A percentile compares a stretch with the other conserved stretches of the same genome.
Evolutionary conservation across 805 yeast genomes (phyloP).

Genomic region (Pichia phayaonensis): DNA sequence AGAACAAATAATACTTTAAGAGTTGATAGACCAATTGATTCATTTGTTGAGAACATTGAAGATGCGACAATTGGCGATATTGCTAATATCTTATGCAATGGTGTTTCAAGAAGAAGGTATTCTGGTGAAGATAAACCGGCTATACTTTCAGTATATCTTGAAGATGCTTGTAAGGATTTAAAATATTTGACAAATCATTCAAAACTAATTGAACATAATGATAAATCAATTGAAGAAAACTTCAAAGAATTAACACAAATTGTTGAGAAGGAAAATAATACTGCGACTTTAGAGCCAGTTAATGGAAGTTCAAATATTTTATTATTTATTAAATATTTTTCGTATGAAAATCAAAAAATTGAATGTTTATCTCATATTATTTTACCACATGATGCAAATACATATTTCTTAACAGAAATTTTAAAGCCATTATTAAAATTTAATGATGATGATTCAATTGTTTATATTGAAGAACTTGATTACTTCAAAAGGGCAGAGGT

Average conservation of each 20-base stretch:
- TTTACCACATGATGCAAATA: slow-evolving; percentile 40
- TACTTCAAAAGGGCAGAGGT: slow-evolving; percentile 43
- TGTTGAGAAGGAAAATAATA: neutral
- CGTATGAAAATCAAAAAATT: slow-evolving; percentile 44
- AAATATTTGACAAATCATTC: slow-evolving; percentile 24
- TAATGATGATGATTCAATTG: slow-evolving; percentile 26
- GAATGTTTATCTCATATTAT: slow-evolving; percentile 57
- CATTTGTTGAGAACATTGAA: slow-evolving; percentile 20
- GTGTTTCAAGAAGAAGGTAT: slow-evolving; percentile 27
- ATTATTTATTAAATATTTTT: slow-evolving; percentile 60
- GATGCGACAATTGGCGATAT: slow-evolving; percentile 42
- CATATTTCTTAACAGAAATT: slow-evolving; percentile 34
- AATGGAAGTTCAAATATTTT: slow-evolving; percentile 25
- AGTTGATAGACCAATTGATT: slow-evolving; percentile 39
- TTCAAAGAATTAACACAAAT: slow-evolving; percentile 11
- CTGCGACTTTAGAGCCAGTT: slow-evolving; percentile 18
- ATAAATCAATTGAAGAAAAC: neutral
- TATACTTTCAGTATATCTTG: slow-evolving; percentile 52
- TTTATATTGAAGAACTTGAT: slow-evolving; percentile 53
- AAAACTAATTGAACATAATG: slow-evolving; percentile 7
- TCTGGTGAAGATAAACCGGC: slow-evolving; percentile 33
- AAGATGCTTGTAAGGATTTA: slow-evolving; percentile 44
- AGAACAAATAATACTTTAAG: slow-evolving; percentile 69
- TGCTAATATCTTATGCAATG: slow-evolving; percentile 30
- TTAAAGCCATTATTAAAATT: slow-evolving; percentile 37